Evolutionary conservation across 495 filamentous ascomycete species (phyloP), one percentile per base, ranked within the genome.

Genomic region (Hyaloscypha bicolor): DNA sequence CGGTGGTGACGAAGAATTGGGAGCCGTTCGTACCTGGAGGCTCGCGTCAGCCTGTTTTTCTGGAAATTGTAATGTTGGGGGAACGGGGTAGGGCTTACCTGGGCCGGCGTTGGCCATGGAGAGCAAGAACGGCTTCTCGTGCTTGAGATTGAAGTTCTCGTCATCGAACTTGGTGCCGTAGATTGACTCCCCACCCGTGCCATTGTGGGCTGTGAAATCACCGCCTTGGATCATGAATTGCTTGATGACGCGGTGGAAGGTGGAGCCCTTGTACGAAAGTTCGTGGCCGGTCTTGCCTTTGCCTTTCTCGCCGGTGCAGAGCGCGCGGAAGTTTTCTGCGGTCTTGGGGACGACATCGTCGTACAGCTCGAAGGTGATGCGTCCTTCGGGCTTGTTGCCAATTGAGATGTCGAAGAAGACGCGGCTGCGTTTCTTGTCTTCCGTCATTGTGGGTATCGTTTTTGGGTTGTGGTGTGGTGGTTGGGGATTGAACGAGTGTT

Each of bases 211-310:
- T 67, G 95, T 99, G 84, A 98, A 99, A 81, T 99, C 95, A 80
- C 95, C 95, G 73, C 95, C 95, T 81, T 99, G 95, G 78, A 97
- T 91, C 95, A 99, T 99, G 85, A 99, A 99, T 68, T 90, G 79
- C 79, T 96, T 96, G 82, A 99, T 99, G 72, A 99, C 88, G 66
- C 95, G 91, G 84, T 99, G 95, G 88, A 99, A 99, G 66, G 67
- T 76, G 63, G 91, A 94, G 74, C 90, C 92, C 80, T 95, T 93
- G 89, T 93, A 99, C 78, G 89, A 90, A 65, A 99, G 83, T 48
- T 89, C 91, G 81, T 96, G 94, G 76, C 93, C 93, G 64, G 86
- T 79, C 71, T 90, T 93, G 59, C 93, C 92, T 57, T 87, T 71
- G 32, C 94, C 94, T 79, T 96, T 88, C 84, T 96, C 91, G 53